Evolutionary conservation across 108 stramenopile species (phyloP).

Genomic region (Schizochytrium sp.): DNA sequence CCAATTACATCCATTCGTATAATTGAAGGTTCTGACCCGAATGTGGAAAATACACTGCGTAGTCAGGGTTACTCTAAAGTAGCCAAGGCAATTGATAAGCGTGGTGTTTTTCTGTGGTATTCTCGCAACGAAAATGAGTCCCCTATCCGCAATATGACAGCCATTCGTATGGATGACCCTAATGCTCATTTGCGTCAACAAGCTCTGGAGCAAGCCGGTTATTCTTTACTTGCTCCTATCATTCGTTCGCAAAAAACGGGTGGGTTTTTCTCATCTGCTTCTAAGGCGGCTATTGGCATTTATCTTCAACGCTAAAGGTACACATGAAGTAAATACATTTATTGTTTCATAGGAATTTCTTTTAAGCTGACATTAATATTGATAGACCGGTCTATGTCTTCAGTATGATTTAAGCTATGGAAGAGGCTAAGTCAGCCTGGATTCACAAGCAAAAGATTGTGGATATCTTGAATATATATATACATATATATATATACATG

Average conservation of each 20-base stretch:
- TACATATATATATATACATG: too few species aligned
- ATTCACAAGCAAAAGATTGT: too few species aligned
- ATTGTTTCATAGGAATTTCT: too few species aligned
- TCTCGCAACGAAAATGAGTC: not conserved
- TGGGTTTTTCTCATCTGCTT: not conserved
- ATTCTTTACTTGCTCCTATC: not conserved
- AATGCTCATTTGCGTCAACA: not conserved
- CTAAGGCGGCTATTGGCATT: slow-evolving; percentile 41
- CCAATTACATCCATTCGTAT: slow-evolving; percentile 6
- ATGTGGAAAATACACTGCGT: not conserved
- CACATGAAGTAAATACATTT: too few species aligned
- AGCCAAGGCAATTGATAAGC: slow-evolving; percentile 39
- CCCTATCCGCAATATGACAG: slow-evolving; percentile 55
- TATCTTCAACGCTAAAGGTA: not conserved
- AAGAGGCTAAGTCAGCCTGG: too few species aligned
- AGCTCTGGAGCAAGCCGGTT: not conserved
- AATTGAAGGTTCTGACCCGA: not conserved
- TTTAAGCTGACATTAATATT: too few species aligned
- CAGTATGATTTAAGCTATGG: too few species aligned
- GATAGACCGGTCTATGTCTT: too few species aligned
- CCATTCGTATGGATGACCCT: slow-evolving; percentile 22
- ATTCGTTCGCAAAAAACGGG: slow-evolving; percentile 19
- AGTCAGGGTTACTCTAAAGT: slow-evolving; percentile 20
- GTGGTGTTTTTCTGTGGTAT: slow-evolving; percentile 30
- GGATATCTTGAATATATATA: too few species aligned